Evolutionary conservation across 2,329 filamentous ascomycete genomes (phyloP).

Genomic region (Cercospora berteroae): DNA sequence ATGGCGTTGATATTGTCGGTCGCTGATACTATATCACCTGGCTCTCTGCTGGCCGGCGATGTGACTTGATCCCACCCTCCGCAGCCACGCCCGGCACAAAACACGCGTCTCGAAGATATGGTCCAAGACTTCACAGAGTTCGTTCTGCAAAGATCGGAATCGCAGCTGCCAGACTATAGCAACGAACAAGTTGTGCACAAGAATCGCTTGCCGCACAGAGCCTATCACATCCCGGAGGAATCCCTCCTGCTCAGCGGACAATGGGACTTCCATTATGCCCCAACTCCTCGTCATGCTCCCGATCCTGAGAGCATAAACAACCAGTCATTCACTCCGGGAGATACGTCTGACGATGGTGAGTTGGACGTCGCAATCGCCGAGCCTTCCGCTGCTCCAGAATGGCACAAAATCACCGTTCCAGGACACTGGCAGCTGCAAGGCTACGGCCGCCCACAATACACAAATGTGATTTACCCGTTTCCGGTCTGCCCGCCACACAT

Average conservation of each 20-base stretch:
- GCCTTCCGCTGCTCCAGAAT: constrained; percentile 27
- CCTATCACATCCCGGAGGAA: constrained; percentile 18
- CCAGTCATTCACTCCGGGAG: background rate
- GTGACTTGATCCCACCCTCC: background rate
- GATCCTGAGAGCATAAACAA: background rate
- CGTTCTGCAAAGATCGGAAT: background rate
- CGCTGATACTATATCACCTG: background rate
- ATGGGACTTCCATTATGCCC: constrained; percentile 22
- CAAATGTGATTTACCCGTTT: constrained; percentile 65
- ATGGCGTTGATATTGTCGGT: background rate
- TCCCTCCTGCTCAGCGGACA: constrained; percentile 18
- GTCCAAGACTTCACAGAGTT: background rate
- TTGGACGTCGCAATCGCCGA: background rate
- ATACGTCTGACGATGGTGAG: background rate
- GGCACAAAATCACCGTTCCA: constrained; percentile 59
- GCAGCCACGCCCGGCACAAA: background rate
- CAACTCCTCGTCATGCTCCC: constrained; percentile 19
- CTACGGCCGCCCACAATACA: constrained; percentile 66
- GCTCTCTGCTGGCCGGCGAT: background rate
- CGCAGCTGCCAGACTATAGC: constrained; percentile 14
- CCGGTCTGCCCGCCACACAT: constrained; percentile 63
- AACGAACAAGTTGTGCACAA: constrained; percentile 22
- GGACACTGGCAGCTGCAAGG: constrained; percentile 70
- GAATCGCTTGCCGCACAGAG: constrained; percentile 18
- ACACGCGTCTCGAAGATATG: background rate